phyloP scores from a whole-genome alignment of 805 yeast genomes.

The Lipomyces oligophaga region DNA sequence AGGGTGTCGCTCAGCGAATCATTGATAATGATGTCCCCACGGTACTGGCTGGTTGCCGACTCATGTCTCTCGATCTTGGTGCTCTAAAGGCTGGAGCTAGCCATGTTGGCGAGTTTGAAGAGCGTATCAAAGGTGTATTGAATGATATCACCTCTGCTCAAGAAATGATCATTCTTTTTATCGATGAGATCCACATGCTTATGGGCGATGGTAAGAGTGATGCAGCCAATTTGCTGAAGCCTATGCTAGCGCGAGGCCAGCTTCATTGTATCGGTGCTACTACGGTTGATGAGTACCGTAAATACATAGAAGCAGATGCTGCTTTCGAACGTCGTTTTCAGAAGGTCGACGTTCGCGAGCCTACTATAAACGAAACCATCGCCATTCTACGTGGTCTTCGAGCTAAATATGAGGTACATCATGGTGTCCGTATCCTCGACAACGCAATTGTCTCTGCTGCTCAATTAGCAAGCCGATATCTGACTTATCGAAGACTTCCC shows the following conservation, averaged over 20 bases:
- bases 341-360: conserved; percentile 92
- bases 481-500: conserved; percentile 92
- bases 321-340: conserved; percentile 99
- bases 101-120: conserved; percentile 98
- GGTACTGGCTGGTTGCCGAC: conserved; percentile 71
- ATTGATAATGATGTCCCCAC: conserved; percentile 93
- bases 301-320: conserved; percentile 91
- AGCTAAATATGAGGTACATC: conserved; percentile 92
- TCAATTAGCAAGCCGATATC: conserved; percentile 86
- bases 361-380: conserved; percentile 86
- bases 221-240: conserved; percentile 94
- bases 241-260: conserved; percentile 94
- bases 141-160: conserved; percentile 78
- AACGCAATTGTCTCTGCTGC: conserved; percentile 93
- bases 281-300: conserved; percentile 89
- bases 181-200: conserved; percentile 97
- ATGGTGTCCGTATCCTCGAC: conserved; percentile 93
- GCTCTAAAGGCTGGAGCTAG: conserved; percentile 98
- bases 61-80: conserved; percentile 89
- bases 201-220: conserved; percentile 99
- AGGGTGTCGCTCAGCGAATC: conserved; percentile 97
- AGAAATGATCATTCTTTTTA: conserved; percentile 81
- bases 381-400: conserved; percentile 96
- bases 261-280: conserved; percentile 99
- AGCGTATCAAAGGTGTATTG: conserved; percentile 92